phyloP scores from a whole-genome alignment of 2,329 filamentous ascomycete genomes.

The Microsporum ferrugineum region DNA sequence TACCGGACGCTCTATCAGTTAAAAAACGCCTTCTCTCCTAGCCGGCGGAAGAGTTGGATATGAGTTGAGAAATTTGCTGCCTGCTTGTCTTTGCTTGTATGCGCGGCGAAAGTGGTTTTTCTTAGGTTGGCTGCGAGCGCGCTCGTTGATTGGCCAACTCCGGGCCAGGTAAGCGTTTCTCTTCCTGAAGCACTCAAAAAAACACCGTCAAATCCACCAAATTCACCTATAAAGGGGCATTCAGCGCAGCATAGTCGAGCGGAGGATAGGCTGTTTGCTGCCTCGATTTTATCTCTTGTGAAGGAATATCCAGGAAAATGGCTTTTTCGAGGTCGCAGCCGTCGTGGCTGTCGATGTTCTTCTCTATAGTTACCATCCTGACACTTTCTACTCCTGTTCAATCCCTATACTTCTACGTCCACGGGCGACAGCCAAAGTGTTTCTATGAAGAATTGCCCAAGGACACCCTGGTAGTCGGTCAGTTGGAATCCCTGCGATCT shows the following conservation, averaged over 20 bases:
- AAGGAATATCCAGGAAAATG: conserved; percentile 20
- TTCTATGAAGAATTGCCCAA: conserved; percentile 98
- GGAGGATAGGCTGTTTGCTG: neutral
- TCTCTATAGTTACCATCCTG: conserved; percentile 57
- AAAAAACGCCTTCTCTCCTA: neutral
- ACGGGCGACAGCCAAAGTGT: conserved; percentile 75
- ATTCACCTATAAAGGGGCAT: neutral
- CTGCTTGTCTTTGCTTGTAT: neutral
- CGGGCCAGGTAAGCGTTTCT: neutral
- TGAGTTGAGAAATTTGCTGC: neutral
- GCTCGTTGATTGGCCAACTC: conserved; percentile 7
- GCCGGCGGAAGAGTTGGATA: neutral
- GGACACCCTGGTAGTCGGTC: conserved; percentile 85
- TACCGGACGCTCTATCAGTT: neutral
- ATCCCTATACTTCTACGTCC: conserved; percentile 92
- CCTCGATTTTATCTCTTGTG: neutral
- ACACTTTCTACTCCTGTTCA: conserved; percentile 52
- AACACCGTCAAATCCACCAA: neutral
- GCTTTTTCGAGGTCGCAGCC: conserved; percentile 24
- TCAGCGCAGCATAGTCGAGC: neutral
- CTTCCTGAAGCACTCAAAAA: neutral
- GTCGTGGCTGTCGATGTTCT: conserved; percentile 33
- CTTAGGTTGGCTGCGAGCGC: neutral
- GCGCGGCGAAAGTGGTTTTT: neutral
- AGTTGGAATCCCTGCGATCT: neutral